These are phyloP conservation scores for Thermoascus crustaceus DNA, from an alignment of 2,329 filamentous ascomycete genomes.

Conservation along the genomic window DNA sequence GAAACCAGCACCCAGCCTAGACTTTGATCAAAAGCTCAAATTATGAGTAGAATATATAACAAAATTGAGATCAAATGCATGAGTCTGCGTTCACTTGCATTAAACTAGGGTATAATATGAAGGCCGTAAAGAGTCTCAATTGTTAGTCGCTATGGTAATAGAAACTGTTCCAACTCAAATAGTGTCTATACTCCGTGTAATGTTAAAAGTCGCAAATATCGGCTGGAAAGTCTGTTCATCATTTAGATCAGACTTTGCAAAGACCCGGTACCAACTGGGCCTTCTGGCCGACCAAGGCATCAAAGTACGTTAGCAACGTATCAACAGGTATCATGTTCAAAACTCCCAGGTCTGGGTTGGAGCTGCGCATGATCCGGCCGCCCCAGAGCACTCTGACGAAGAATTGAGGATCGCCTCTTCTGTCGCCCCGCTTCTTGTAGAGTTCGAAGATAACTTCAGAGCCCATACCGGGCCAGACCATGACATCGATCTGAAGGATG, in stretches of 20 bases:
- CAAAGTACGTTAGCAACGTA: constrained; percentile 60
- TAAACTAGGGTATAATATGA: too few species aligned
- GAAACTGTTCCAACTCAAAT: too few species aligned
- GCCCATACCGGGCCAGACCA: constrained; percentile 84
- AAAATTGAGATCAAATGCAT: too few species aligned
- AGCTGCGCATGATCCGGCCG: constrained; percentile 58
- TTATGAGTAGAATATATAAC: too few species aligned
- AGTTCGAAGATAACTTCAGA: constrained; percentile 70
- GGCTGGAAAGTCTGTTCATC: not conserved
- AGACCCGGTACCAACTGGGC: constrained; percentile 37
- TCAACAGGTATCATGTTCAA: constrained; percentile 65
- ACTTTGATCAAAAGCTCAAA: too few species aligned
- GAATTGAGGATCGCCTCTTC: constrained; percentile 21
- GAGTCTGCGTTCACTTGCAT: too few species aligned
- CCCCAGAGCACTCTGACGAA: constrained; percentile 64
- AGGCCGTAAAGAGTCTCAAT: too few species aligned
- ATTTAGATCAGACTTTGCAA: constrained; percentile 14
- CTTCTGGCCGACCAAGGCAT: constrained; percentile 55
- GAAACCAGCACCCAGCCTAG: too few species aligned
- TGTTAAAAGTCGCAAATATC: not conserved
- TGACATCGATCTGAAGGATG: constrained; percentile 62
- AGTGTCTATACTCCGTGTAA: too few species aligned
- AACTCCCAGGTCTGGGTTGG: constrained; percentile 57
- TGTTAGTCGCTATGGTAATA: too few species aligned
- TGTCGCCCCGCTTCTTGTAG: constrained; percentile 40